phyloP scores from a whole-genome alignment of 805 yeast species.

The Vanderwaltozyma verrucispora region DNA sequence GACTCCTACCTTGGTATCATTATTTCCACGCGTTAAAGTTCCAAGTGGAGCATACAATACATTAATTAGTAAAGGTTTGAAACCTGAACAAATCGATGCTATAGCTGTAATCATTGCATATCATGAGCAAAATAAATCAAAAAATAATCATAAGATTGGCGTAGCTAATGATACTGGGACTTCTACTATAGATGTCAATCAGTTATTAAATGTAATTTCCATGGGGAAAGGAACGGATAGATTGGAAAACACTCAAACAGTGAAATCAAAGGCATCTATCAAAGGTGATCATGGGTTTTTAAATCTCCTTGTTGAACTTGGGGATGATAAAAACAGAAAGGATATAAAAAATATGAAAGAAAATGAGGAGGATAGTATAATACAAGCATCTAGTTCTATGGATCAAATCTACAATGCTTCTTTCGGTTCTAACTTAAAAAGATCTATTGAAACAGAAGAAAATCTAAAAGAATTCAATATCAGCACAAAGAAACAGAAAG shows the following conservation, averaged over 20 bases:
- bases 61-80: slow-evolving; percentile 53
- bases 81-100: slow-evolving; percentile 61
- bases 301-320: not conserved
- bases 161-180: not conserved
- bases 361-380: not conserved
- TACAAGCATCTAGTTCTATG: too few relatives aligned
- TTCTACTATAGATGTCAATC: slow-evolving; percentile 1
- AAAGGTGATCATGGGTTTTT: too few relatives aligned
- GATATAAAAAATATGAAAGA: too few relatives aligned
- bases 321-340: not conserved
- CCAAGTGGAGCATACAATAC: slow-evolving; percentile 66
- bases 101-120: slow-evolving; percentile 65
- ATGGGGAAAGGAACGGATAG: too few relatives aligned
- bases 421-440: too few relatives aligned
- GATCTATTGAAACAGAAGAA: too few relatives aligned
- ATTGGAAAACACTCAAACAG: too few relatives aligned
- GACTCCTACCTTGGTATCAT: slow-evolving; percentile 30
- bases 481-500: not conserved
- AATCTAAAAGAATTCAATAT: too few relatives aligned
- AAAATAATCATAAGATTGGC: not conserved
- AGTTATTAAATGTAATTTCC: not conserved
- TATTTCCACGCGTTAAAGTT: slow-evolving; percentile 51
- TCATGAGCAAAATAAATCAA: slow-evolving; percentile 36
- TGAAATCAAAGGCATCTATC: too few relatives aligned
- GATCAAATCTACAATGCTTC: too few relatives aligned